phyloP scores from a whole-genome alignment of 1,284 basidiomycete genomes.

The Anthracocystis walkeri region DNA sequence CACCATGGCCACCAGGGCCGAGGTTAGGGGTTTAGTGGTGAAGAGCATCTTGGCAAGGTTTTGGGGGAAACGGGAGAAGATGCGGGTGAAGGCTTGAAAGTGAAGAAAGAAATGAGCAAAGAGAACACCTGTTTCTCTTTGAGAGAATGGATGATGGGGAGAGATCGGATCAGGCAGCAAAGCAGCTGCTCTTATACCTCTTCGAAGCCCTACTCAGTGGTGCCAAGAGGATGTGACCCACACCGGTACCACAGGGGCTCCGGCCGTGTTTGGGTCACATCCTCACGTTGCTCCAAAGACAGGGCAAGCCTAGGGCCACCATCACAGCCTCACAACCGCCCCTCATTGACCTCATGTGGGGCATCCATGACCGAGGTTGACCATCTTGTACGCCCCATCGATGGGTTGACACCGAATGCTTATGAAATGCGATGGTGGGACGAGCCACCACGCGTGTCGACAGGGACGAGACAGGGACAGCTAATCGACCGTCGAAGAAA shows the following conservation, averaged over 20 bases:
- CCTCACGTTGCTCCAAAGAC: background rate
- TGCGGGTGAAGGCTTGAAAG: background rate
- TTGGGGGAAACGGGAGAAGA: background rate
- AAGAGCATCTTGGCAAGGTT: constrained; percentile 16
- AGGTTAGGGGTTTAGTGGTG: constrained; percentile 11
- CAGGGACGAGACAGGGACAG: background rate
- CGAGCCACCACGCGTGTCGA: constrained; percentile 16
- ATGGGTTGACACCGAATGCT: background rate
- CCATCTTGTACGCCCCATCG: background rate
- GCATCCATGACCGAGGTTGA: background rate
- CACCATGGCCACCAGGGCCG: constrained; percentile 35
- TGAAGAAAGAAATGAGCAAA: background rate
- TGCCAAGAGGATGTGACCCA: background rate
- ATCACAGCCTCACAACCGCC: background rate
- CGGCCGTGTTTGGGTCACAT: background rate
- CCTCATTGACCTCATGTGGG: background rate
- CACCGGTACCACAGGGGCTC: background rate
- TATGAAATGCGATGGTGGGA: constrained; percentile 4
- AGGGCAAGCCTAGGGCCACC: background rate
- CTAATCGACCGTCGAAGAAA: background rate
- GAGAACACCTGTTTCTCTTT: constrained; percentile 2
- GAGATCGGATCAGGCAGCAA: background rate
- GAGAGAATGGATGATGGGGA: background rate
- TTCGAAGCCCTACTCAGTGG: background rate
- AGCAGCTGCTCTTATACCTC: background rate